Conservation (phyloP, 441 rosid genomes). For the Rhodomyrtus psidioides region DNA sequence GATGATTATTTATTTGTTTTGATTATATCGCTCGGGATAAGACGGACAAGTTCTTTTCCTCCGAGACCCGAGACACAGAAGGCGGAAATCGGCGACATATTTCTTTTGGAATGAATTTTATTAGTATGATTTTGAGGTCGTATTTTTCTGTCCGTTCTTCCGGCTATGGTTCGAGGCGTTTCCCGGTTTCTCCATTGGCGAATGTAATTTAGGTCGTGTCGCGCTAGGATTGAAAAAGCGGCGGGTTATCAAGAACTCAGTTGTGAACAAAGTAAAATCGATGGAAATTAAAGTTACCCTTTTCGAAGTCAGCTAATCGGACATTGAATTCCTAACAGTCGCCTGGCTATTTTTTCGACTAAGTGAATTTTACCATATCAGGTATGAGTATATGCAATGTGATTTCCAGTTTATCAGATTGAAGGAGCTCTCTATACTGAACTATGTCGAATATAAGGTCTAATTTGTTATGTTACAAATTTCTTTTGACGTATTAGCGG, state of each 20-base stretch:
- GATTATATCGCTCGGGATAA: neutral
- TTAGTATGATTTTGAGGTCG: neutral
- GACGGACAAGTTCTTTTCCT: rapidly evolving
- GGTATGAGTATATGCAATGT: neutral
- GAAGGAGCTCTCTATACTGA: neutral
- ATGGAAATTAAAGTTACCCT: neutral
- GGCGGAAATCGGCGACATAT: neutral
- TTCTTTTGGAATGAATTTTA: neutral
- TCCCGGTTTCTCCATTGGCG: neutral
- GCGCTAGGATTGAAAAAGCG: neutral
- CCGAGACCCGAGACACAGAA: neutral
- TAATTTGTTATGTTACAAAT: neutral
- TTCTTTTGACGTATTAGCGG: conserved; percentile 24
- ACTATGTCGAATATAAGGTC: neutral
- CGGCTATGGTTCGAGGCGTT: neutral
- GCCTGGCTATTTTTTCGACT: neutral
- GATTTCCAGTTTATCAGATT: neutral
- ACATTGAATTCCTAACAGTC: neutral
- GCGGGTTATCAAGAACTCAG: neutral
- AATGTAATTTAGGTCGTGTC: neutral
- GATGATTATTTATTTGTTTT: neutral
- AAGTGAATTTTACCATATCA: neutral
- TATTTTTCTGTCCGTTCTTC: neutral
- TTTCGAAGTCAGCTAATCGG: neutral
- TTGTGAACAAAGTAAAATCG: neutral